These are phyloP conservation scores for Globisporangium canariense DNA, from an alignment of 352 stramenopile genomes.

Conservation along the genomic window DNA sequence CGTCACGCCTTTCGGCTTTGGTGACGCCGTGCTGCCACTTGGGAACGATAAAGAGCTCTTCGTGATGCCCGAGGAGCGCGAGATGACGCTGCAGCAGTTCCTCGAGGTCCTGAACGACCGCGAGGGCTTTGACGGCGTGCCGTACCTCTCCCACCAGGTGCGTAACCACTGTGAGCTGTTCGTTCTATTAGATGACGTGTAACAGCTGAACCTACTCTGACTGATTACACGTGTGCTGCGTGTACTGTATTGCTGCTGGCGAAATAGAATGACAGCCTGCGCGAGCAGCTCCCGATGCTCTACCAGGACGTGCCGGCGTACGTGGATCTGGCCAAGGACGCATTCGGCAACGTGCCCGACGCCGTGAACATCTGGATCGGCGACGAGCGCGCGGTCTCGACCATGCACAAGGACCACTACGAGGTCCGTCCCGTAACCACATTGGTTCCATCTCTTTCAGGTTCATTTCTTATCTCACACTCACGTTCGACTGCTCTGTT, in stretches of 20 bases:
- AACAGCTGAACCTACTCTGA: background rate
- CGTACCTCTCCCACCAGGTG: slow-evolving; percentile 81
- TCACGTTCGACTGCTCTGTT: no score
- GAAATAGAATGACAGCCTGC: slow-evolving; percentile 71
- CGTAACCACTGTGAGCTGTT: background rate
- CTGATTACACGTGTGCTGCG: background rate
- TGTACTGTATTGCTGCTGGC: background rate
- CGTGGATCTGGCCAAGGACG: slow-evolving; percentile 51
- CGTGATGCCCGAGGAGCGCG: slow-evolving; percentile 78
- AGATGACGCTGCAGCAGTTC: slow-evolving; percentile 66
- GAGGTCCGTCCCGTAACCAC: slow-evolving; percentile 51
- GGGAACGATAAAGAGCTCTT: slow-evolving; percentile 34
- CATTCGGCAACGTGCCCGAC: slow-evolving; percentile 79
- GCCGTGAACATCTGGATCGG: slow-evolving; percentile 98
- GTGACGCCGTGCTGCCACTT: slow-evolving; percentile 63
- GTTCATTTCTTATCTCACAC: no score
- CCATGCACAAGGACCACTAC: slow-evolving; percentile 98
- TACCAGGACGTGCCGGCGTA: slow-evolving; percentile 63
- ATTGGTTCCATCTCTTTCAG: background rate
- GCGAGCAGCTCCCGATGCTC: slow-evolving; percentile 62
- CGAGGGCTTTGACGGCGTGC: slow-evolving; percentile 62
- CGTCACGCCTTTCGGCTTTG: slow-evolving; percentile 72
- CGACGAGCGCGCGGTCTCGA: slow-evolving; percentile 92
- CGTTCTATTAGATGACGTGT: background rate
- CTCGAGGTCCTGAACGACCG: slow-evolving; percentile 43